Evolutionary conservation across 192 early-diverging fungal species (phyloP).

Genomic region (Radiomyces spectabilis): DNA sequence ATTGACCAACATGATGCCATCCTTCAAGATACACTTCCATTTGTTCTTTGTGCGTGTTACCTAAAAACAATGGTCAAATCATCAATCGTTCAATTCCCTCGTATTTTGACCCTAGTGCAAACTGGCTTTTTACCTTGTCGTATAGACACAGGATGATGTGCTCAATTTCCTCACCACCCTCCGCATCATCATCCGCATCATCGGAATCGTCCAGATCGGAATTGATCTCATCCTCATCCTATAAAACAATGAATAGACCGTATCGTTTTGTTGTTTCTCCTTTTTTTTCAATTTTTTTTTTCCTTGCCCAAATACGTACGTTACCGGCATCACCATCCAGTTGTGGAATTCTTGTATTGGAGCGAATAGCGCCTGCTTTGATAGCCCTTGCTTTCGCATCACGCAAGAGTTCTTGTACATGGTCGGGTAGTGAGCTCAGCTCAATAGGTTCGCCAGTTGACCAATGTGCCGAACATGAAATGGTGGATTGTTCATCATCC

Average conservation of each 20-base stretch:
- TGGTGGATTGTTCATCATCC: constrained; percentile 18
- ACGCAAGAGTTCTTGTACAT: constrained; percentile 16
- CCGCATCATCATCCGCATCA: constrained; percentile 53
- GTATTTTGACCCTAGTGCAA: too few species aligned
- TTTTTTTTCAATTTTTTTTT: not conserved
- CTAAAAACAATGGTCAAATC: constrained; percentile 36
- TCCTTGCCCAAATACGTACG: not conserved
- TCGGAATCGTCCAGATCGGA: constrained; percentile 65
- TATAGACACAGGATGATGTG: constrained; percentile 73
- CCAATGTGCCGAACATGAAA: constrained; percentile 34
- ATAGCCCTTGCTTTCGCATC: constrained; percentile 18
- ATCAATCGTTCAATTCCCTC: too few species aligned
- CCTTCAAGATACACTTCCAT: constrained; percentile 96
- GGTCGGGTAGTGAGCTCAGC: constrained; percentile 16
- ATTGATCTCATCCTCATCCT: constrained; percentile 57
- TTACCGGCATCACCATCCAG: constrained; percentile 32
- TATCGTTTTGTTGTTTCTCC: not conserved
- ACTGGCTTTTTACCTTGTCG: constrained; percentile 54
- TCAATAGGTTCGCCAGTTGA: constrained; percentile 8
- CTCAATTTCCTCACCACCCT: constrained; percentile 55
- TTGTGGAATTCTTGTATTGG: constrained; percentile 17
- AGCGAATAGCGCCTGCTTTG: constrained; percentile 15
- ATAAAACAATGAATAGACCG: not conserved
- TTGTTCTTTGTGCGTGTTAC: constrained; percentile 95
- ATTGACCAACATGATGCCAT: constrained; percentile 93